phyloP scores from a whole-genome alignment of 192 early-diverging fungal genomes.

The Helicostylum pulchrum region DNA sequence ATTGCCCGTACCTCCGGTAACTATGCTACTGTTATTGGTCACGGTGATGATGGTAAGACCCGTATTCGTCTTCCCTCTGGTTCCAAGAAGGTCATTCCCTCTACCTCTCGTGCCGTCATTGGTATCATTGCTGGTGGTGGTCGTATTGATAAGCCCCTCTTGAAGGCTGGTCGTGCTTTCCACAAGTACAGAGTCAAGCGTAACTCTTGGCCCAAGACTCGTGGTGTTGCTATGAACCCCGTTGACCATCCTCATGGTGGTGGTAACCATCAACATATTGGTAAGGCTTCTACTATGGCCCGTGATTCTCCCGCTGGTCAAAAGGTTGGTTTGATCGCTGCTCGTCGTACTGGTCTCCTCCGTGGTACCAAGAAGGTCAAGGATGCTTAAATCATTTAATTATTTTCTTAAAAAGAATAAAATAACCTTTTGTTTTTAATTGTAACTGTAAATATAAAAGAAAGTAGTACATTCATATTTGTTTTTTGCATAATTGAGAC shows the following conservation, averaged over 20 bases:
- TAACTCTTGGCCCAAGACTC: conserved; percentile 99
- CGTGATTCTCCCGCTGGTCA: conserved; percentile 72
- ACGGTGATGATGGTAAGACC: conserved; percentile 96
- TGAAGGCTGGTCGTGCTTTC: conserved; percentile 99
- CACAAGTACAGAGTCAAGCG: conserved; percentile 99
- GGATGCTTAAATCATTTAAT: conserved; percentile 38
- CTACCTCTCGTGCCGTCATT: conserved; percentile 88
- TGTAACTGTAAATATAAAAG: too few species aligned
- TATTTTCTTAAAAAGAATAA: background rate
- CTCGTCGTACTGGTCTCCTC: conserved; percentile 67
- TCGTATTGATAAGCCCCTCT: conserved; percentile 96
- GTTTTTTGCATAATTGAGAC: too few species aligned
- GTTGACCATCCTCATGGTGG: conserved; percentile 91
- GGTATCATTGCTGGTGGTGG: conserved; percentile 99
- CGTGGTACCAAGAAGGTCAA: conserved; percentile 98
- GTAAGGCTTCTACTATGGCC: conserved; percentile 95
- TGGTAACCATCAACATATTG: conserved; percentile 99
- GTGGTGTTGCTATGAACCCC: conserved; percentile 99
- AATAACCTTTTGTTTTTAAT: background rate
- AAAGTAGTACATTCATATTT: too few species aligned
- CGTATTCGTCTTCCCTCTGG: conserved; percentile 97
- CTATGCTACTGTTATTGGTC: conserved; percentile 98
- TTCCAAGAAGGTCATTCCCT: conserved; percentile 94
- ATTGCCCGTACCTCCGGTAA: conserved; percentile 96
- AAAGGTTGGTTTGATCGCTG: conserved; percentile 40